Percentiles rank a stretch among this genome's conserved stretches.
Conservation (phyloP, 352 stramenopile species). For the Pythium oligandrum region DNA sequence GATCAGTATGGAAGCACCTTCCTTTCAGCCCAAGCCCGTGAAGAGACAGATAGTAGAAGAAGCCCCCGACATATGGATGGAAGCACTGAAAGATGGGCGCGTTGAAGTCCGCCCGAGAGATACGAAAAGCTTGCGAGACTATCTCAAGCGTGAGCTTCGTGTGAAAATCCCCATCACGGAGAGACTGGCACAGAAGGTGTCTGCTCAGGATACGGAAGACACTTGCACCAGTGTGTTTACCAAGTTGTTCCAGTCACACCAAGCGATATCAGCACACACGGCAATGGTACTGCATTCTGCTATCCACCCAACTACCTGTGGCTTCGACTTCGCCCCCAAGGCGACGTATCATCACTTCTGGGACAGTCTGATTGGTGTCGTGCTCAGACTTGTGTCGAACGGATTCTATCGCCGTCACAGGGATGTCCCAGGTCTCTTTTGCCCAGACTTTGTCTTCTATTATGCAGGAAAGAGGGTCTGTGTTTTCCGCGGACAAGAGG, state of each 20-base stretch:
- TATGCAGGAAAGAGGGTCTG: slow-evolving; percentile 8
- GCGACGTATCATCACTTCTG: slow-evolving; percentile 12
- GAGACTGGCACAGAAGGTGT: neutral
- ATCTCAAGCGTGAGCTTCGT: slow-evolving; percentile 10
- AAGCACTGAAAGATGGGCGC: neutral
- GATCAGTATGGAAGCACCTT: too few species aligned
- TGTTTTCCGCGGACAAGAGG: slow-evolving; percentile 10
- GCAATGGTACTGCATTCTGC: neutral
- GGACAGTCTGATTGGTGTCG: slow-evolving; percentile 6
- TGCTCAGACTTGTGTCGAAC: neutral
- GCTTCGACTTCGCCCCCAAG: slow-evolving; percentile 3
- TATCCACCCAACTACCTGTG: slow-evolving; percentile 4
- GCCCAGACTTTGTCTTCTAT: slow-evolving; percentile 12
- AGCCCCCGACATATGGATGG: slow-evolving; percentile 7
- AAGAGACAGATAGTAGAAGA: neutral
- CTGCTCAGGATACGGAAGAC: neutral
- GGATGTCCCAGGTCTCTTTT: slow-evolving; percentile 4
- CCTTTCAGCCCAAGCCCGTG: too few species aligned
- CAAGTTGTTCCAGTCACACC: neutral
- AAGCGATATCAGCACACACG: neutral
- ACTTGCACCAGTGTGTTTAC: neutral
- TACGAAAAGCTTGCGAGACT: slow-evolving; percentile 1
- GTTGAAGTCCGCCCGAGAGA: slow-evolving; percentile 6
- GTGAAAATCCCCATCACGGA: slow-evolving; percentile 9
- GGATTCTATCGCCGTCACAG: slow-evolving; percentile 4